phyloP scores from a whole-genome alignment of 305 asterid genomes.

The Fraxinus velutina region DNA sequence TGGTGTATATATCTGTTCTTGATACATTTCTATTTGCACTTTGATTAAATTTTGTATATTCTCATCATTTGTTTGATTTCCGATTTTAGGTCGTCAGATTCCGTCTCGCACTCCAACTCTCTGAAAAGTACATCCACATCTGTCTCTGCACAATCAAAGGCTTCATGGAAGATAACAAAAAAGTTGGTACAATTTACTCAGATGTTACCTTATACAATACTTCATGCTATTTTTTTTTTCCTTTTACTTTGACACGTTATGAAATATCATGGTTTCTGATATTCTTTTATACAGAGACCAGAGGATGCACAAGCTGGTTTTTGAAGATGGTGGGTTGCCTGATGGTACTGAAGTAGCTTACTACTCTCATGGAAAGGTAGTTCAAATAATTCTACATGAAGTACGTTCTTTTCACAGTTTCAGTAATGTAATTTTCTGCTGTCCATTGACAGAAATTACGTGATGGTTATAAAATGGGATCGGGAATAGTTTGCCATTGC shows the following conservation, averaged over 20 bases:
- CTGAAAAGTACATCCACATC: slow-evolving; percentile 25
- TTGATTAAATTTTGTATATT: not conserved
- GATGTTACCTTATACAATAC: not conserved
- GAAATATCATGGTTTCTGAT: slow-evolving; percentile 10
- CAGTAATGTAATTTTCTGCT: slow-evolving; percentile 22
- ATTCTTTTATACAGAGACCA: slow-evolving; percentile 60
- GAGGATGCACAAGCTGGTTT: slow-evolving; percentile 87
- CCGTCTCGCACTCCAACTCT: slow-evolving; percentile 24
- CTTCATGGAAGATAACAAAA: slow-evolving; percentile 49
- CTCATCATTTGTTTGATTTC: slow-evolving; percentile 4
- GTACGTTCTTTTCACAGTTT: slow-evolving; percentile 5
- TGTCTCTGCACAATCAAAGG: slow-evolving; percentile 34
- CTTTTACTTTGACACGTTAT: slow-evolving; percentile 4
- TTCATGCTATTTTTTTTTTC: slow-evolving; percentile 10
- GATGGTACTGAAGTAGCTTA: slow-evolving; percentile 92
- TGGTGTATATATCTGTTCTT: slow-evolving; percentile 20
- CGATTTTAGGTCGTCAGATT: slow-evolving; percentile 27
- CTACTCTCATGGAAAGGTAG: slow-evolving; percentile 93
- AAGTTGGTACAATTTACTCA: slow-evolving; percentile 32
- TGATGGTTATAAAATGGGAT: slow-evolving; percentile 83
- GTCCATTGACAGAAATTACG: slow-evolving; percentile 63
- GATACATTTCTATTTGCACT: not conserved
- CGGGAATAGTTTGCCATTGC: slow-evolving; percentile 82
- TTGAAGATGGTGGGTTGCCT: slow-evolving; percentile 84
- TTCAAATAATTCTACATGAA: slow-evolving; percentile 17